Evolutionary conservation across 441 rosid genomes (phyloP), one percentile per base, ranked within the genome.

Genomic region (Omphalea diandra): DNA sequence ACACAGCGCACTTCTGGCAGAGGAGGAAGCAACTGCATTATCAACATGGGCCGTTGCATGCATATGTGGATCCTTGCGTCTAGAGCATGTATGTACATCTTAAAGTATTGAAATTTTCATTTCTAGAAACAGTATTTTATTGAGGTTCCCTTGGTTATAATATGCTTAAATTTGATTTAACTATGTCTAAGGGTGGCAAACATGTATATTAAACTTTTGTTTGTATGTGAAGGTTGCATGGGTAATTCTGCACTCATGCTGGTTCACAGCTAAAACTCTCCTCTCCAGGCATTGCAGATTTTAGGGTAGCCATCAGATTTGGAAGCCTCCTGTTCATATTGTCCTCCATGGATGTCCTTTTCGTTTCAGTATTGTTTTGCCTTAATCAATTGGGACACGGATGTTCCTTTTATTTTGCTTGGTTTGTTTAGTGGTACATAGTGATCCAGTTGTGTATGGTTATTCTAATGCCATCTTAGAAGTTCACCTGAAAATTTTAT

Each of bases 1-100:
- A 72, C 87, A 85, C 68, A 75, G 75, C 72, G 90, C 97, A 44
- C 85, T 92, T 50, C 75, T 79, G 74, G 90, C 83, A 15, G 98
- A 90, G 85, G 99, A 95, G 84, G 99, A 95, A 84, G 94, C 97
- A 44, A 80, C 81, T 73, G 89, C 99, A 46, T 73, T 95, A 66
- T 95, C 99, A 63, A 84, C 83, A 38, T 95, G 99, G 96, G 86
- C 99, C 69, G 81, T 95, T 71, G 94, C 99, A 65, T 84, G 91
- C 71, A 77, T 90, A 81, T 95, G 97, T 76, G 99, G 98, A 72
- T 87, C 97, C 73, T 82, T 95, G 75, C 87, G 97, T 55, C 97
- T 95, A 72, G 99, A 95, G 78, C 79, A 89, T 64, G 99, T 92
- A 79, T 81, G 79, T 67, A 63, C 66, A 53, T 65, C 31, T 58